phyloP scores from a whole-genome alignment of 768 basidiomycete genomes.

The Rhizopogon roseolus region DNA sequence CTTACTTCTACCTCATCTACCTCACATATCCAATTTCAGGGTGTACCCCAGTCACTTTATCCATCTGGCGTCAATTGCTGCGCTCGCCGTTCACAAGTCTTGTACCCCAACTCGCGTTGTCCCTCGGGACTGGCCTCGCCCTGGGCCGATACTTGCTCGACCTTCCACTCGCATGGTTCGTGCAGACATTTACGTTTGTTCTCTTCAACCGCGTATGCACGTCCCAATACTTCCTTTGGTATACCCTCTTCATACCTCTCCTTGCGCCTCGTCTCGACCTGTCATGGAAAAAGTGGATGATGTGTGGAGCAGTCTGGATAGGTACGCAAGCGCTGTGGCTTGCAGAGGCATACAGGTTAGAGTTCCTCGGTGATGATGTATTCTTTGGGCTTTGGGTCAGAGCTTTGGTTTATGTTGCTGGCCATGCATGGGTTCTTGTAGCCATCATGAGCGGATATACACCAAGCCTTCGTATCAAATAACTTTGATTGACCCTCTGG shows the following conservation, averaged over 20 bases:
- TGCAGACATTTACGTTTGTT: conserved; percentile 90
- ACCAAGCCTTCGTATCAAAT: too few relatives aligned
- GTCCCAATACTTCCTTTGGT: conserved; percentile 98
- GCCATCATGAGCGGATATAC: conserved; percentile 44
- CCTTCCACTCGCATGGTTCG: conserved; percentile 82
- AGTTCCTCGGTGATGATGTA: conserved; percentile 77
- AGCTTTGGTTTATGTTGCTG: conserved; percentile 66
- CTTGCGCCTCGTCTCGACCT: conserved; percentile 65
- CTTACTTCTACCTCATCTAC: conserved; percentile 95
- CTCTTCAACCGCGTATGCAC: conserved; percentile 99
- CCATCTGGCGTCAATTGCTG: conserved; percentile 39
- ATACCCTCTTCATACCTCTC: conserved; percentile 81
- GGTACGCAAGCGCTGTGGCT: conserved; percentile 86
- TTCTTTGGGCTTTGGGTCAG: conserved; percentile 76
- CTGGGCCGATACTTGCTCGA: conserved; percentile 56
- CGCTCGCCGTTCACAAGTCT: conserved; percentile 81
- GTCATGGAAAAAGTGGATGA: conserved; percentile 34
- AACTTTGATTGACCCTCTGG: too few relatives aligned
- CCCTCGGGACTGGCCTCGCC: conserved; percentile 67
- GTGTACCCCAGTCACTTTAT: conserved; percentile 10
- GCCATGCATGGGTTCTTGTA: conserved; percentile 78
- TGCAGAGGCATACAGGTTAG: conserved; percentile 83
- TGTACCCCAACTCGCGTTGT: conserved; percentile 73
- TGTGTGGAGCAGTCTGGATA: conserved; percentile 59
- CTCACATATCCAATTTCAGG: conserved; percentile 60